Percentiles rank a stretch among this genome's conserved stretches.
Evolutionary conservation across 225 moss, liverwort and hornwort species (phyloP).

Genomic region (Pleurozium schreberi): DNA sequence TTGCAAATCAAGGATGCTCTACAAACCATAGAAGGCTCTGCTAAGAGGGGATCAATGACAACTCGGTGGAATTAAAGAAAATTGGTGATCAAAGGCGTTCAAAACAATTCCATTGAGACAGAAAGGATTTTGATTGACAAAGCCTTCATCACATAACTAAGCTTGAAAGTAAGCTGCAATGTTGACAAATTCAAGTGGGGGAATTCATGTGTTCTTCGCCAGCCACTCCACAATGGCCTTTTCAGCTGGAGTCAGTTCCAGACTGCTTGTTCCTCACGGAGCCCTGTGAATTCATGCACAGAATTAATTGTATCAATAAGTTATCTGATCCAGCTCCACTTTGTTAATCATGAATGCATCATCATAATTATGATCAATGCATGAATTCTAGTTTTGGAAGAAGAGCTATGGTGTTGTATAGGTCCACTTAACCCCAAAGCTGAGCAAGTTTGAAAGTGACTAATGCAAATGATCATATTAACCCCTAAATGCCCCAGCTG

Average conservation of each 20-base stretch:
- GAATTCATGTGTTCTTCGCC: constrained; percentile 50
- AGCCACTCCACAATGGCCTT: constrained; percentile 87
- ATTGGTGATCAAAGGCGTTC: not conserved
- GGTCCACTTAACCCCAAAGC: not conserved
- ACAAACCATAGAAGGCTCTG: not conserved
- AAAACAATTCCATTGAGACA: not conserved
- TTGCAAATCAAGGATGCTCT: not conserved
- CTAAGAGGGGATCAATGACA: not conserved
- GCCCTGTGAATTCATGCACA: constrained; percentile 37
- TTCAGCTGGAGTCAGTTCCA: constrained; percentile 60
- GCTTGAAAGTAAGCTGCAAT: not conserved
- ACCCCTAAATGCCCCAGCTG: too few species aligned
- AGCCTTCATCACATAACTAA: not conserved
- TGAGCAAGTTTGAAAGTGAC: not conserved
- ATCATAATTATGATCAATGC: not conserved
- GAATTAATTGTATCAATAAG: not conserved
- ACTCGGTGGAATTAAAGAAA: not conserved
- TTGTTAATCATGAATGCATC: not conserved
- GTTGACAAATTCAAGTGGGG: constrained; percentile 1
- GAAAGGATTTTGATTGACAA: not conserved
- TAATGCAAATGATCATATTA: not conserved
- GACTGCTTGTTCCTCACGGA: constrained; percentile 44
- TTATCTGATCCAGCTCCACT: not conserved
- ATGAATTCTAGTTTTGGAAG: not conserved
- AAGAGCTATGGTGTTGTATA: not conserved